Conservation (phyloP, 169 alveolate species). For the Plasmodium gonderi region DNA sequence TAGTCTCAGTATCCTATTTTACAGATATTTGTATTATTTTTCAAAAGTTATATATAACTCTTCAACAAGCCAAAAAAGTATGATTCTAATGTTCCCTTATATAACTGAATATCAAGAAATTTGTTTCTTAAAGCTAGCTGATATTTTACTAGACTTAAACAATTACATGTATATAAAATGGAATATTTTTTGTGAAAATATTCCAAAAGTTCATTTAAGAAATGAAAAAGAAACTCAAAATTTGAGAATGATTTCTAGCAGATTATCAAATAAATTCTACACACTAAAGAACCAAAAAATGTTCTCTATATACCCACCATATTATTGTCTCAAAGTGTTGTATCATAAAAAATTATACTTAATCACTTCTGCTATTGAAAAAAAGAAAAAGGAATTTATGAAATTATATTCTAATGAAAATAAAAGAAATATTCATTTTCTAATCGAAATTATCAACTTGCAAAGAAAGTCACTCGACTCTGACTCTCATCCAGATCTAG, state of each 20-base stretch:
- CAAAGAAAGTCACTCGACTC: background rate
- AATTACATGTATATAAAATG: constrained; percentile 43
- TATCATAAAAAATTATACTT: constrained; percentile 64
- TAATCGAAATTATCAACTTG: constrained; percentile 11
- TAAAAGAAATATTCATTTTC: background rate
- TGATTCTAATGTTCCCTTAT: constrained; percentile 56
- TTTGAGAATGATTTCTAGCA: background rate
- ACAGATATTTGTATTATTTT: constrained; percentile 56
- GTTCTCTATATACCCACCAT: constrained; percentile 52
- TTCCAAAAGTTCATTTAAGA: constrained; percentile 9
- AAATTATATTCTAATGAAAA: constrained; percentile 2
- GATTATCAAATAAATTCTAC: constrained; percentile 50
- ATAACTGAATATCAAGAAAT: constrained; percentile 56
- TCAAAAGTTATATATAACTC: constrained; percentile 21
- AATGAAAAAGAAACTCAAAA: constrained; percentile 8
- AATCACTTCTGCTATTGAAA: constrained; percentile 30
- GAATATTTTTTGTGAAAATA: constrained; percentile 16
- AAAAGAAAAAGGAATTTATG: constrained; percentile 33
- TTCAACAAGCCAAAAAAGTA: background rate
- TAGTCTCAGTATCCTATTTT: constrained; percentile 24
- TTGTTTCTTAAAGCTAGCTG: constrained; percentile 55
- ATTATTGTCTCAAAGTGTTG: constrained; percentile 50
- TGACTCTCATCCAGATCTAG: background rate
- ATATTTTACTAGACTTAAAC: constrained; percentile 47
- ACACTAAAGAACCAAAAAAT: constrained; percentile 38